Evolutionary conservation across 768 basidiomycete species (phyloP), one percentile per base, ranked within the genome.

Genomic region (Tricholoma matsutake): DNA sequence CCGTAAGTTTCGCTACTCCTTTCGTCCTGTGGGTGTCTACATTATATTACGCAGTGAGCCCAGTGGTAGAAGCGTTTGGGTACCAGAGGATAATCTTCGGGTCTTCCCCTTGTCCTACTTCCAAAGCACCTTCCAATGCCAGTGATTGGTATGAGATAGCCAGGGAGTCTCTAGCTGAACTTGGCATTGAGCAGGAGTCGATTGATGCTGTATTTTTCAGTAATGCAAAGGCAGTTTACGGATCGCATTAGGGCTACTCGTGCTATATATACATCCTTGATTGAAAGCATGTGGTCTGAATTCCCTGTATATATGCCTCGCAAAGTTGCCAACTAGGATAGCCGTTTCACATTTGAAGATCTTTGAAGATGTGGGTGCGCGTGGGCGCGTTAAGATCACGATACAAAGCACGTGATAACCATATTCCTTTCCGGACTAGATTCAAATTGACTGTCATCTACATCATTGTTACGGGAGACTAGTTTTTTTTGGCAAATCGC

Each of bases 41-140:
- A 54, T 31, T 22, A 58, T 61, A n/a, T 65, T 29, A 64, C 53
- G 35, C 61, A 94, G 92, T 94, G 64, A 88, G 86, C 7, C 92
- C 90, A 14, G 87, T 88, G 37, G 75, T 93, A 63, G 92, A 94
- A 71, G 92, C 92, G 2, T 94, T 94, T 70, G 92, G 92, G 6
- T 91, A 84, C 67, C 80, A 89, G 67, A 84, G 92, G 56, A 92
- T 94, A 65, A 80, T 94, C 18, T 94, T 89, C 72, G 92, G 92
- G 7, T 88, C 91, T 8, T 87, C 91, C 1, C 84, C 88, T 32
- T 84, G 87, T 10, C 73, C 78, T n/a, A 73, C 76, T 4, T 77
- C 79, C 2, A 77, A 76, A 25, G 76, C 78, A 28, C 67, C 76
- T 25, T 83, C 84, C 3, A 78, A 78, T 52, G 81, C 85, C 2